Evolutionary conservation across 2,329 filamentous ascomycete species (phyloP).

Genomic region (Cercospora zeae-maydis): DNA sequence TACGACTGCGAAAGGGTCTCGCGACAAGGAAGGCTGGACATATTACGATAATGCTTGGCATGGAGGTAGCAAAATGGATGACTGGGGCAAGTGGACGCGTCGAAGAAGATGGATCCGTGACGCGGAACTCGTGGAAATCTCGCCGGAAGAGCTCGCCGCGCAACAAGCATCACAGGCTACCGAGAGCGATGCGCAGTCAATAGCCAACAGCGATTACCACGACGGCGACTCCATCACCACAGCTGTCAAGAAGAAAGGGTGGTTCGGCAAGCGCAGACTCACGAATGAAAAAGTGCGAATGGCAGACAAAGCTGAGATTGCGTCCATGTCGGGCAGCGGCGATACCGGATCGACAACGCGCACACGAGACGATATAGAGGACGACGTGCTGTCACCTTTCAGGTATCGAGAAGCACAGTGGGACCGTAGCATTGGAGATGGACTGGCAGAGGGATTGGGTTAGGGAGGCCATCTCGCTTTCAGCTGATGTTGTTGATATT

Average conservation of each 20-base stretch:
- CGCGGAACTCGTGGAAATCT: constrained; percentile 82
- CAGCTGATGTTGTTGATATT: background rate
- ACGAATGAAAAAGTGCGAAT: constrained; percentile 19
- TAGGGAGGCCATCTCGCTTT: constrained; percentile 39
- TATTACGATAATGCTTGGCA: constrained; percentile 99
- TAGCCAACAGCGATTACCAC: constrained; percentile 14
- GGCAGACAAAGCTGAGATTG: constrained; percentile 27
- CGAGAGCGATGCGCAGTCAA: constrained; percentile 9
- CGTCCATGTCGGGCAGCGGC: constrained; percentile 24
- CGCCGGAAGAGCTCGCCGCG: constrained; percentile 21
- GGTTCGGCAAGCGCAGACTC: constrained; percentile 26
- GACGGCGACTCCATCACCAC: constrained; percentile 23
- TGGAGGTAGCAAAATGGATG: constrained; percentile 79
- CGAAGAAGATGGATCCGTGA: constrained; percentile 95
- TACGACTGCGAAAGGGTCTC: constrained; percentile 32
- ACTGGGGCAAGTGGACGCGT: constrained; percentile 91
- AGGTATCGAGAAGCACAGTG: constrained; percentile 50
- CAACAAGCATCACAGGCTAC: constrained; percentile 3
- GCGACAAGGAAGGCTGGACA: constrained; percentile 78
- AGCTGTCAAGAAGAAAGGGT: constrained; percentile 28
- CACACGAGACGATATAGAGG: constrained; percentile 37
- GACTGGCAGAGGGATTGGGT: constrained; percentile 78
- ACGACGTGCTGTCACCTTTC: constrained; percentile 50
- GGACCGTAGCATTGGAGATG: constrained; percentile 78
- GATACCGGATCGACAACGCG: constrained; percentile 30